Evolutionary conservation across 1,284 basidiomycete species (phyloP).

Genomic region (Chalciporus sp.): DNA sequence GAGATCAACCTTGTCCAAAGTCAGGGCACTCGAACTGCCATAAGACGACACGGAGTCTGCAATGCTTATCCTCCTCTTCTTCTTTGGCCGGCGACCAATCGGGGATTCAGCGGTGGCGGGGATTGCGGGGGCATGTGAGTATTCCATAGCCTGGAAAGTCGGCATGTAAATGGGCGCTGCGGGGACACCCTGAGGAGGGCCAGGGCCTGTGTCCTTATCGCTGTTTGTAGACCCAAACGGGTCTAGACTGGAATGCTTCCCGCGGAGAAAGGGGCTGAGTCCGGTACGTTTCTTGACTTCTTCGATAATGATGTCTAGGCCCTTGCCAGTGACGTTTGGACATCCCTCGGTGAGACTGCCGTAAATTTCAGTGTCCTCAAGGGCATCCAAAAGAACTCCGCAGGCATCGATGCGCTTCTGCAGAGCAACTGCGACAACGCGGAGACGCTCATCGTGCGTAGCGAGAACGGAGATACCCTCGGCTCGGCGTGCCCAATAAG

Average conservation of each 20-base stretch:
- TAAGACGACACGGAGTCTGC: constrained; percentile 38
- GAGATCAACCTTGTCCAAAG: constrained; percentile 24
- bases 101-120: constrained; percentile 32
- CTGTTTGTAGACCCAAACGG: constrained; percentile 45
- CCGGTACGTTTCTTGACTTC: constrained; percentile 52
- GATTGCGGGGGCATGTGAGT: constrained; percentile 39
- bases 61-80: constrained; percentile 40
- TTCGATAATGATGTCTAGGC: constrained; percentile 50
- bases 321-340: constrained; percentile 47
- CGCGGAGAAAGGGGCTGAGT: constrained; percentile 49
- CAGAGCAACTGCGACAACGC: constrained; percentile 42
- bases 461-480: constrained; percentile 50
- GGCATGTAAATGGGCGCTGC: constrained; percentile 44
- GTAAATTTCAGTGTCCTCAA: constrained; percentile 26
- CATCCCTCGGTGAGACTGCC: constrained; percentile 25
- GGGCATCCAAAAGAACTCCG: constrained; percentile 34
- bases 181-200: constrained; percentile 27
- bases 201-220: constrained; percentile 39
- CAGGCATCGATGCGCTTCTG: constrained; percentile 43
- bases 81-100: constrained; percentile 32
- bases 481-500: constrained; percentile 51
- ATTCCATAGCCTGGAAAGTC: constrained; percentile 50
- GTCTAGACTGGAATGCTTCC: constrained; percentile 53
- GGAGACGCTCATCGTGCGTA: constrained; percentile 41
- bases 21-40: constrained; percentile 29